Evolutionary conservation across 495 filamentous ascomycete genomes (phyloP), one percentile per base, ranked within the genome.

Genomic region (Penicillium waksmanii): DNA sequence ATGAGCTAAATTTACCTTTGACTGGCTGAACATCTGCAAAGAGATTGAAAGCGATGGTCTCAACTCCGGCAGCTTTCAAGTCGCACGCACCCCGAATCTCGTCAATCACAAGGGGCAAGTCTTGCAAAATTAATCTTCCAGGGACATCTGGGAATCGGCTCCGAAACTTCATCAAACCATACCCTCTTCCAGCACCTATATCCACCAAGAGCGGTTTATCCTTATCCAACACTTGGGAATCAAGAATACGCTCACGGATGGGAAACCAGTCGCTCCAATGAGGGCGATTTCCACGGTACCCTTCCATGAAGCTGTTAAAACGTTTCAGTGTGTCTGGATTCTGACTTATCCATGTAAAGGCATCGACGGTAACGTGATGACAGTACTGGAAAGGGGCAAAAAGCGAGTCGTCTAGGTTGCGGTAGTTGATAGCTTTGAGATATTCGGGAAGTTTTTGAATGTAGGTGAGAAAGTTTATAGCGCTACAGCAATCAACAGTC

Each of bases 141-240:
- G 52, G 31, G 1, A 49, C 57, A 53, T 52, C 36, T 1, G 69
- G 59, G 38, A 73, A 69, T 44, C 40, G 53, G 13, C 64, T 18
- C 25, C 49, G 60, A 34, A 84, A 53, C 12, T 64, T 69, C 25
- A 73, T 61, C 17, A 81, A 47, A 55, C 85, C 79, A 53, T 84
- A 77, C 0, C 84, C 83, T 4, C 67, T 56, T 9, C 71, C 73
- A 17, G 78, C 84, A 49, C 73, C 83, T 11, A 85, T 69, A 64
- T 87, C 84, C 11, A 85, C 81, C 2, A 86, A 42, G 7, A 86
- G 60, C 2, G 75, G 70, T 5, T 58, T 56, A 2, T 76, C 59
- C 15, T 40, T 3, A 25, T 15, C 36, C 8, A 38, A 25, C 25
- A 47, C 64, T 3, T 64, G 53, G 27, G 49, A 58, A 51, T 66